Percentiles rank a stretch among this genome's conserved stretches.
These are phyloP conservation scores for Lachnellula arida DNA, from an alignment of 2,329 filamentous ascomycete genomes.

Conservation along the genomic window DNA sequence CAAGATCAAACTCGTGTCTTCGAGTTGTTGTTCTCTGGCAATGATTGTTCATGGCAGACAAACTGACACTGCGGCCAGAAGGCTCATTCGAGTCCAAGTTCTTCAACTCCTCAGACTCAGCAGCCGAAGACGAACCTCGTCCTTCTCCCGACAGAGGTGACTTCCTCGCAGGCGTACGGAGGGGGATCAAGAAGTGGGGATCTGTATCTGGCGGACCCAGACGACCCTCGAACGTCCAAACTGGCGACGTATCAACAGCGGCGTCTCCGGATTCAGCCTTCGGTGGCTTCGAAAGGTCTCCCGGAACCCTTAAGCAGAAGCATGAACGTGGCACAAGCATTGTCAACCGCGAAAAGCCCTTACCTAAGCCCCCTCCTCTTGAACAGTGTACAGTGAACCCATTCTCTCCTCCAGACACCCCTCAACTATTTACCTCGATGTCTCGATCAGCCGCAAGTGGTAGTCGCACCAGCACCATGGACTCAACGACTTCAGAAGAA, in stretches of 20 bases:
- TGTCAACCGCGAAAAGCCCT: constrained; percentile 28
- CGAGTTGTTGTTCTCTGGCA: constrained; percentile 15
- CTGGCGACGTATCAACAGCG: constrained; percentile 14
- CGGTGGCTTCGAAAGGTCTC: constrained; percentile 10
- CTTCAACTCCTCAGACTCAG: constrained; percentile 21
- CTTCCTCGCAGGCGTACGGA: constrained; percentile 29
- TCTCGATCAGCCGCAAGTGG: constrained; percentile 22
- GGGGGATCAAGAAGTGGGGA: constrained; percentile 29
- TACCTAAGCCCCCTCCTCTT: constrained; percentile 26
- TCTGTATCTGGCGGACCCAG: constrained; percentile 26
- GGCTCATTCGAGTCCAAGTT: constrained; percentile 27
- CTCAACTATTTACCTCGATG: constrained; percentile 22
- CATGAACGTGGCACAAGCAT: constrained; percentile 26
- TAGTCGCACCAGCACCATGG: constrained; percentile 31
- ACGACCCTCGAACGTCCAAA: constrained; percentile 22
- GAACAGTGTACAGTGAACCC: constrained; percentile 12
- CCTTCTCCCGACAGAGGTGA: constrained; percentile 17
- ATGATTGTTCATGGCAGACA: constrained; percentile 30
- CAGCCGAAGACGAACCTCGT: constrained; percentile 18
- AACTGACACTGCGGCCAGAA: constrained; percentile 28
- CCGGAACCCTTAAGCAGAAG: constrained; percentile 14
- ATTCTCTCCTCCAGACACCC: constrained; percentile 24
- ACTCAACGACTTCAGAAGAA: constrained; percentile 25
- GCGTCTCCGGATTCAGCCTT: constrained; percentile 13
- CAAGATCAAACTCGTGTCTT: constrained; percentile 1